phyloP scores from a whole-genome alignment of 139 green algal genomes.

The Asterochloris sp. region DNA sequence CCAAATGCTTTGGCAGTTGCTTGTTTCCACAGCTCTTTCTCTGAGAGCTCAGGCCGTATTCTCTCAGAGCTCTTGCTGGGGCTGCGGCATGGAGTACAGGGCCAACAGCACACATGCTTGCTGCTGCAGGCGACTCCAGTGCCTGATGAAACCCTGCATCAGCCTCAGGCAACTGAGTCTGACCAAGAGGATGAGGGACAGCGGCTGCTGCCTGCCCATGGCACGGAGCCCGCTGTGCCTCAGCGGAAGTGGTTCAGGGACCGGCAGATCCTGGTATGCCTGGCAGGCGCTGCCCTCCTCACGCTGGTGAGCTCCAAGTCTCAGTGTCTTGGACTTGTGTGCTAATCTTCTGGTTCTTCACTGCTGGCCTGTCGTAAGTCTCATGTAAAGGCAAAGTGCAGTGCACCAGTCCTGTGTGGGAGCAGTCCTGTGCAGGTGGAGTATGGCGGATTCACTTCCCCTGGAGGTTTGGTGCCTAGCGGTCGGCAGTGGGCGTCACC shows the following conservation, averaged over 20 bases:
- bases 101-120: neutral
- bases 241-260: conserved; percentile 1
- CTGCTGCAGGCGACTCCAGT: neutral
- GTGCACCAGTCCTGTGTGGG: too few species aligned
- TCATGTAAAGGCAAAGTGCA: too few species aligned
- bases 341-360: too few species aligned
- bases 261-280: neutral
- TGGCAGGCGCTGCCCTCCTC: neutral
- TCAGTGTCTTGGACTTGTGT: too few species aligned
- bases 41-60: neutral
- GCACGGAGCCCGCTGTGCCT: neutral
- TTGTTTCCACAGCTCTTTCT: neutral
- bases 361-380: too few species aligned
- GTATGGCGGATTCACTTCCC: too few species aligned
- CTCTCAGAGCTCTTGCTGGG: neutral
- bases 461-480: too few species aligned
- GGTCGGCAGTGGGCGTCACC: too few species aligned
- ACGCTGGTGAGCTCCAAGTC: neutral
- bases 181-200: neutral
- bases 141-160: neutral
- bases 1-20: too few species aligned
- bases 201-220: neutral
- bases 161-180: neutral
- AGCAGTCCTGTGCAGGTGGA: too few species aligned
- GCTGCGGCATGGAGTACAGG: neutral